Conservation (phyloP, 2,329 filamentous ascomycete genomes). For the Purpureocillium lavendulum region DNA sequence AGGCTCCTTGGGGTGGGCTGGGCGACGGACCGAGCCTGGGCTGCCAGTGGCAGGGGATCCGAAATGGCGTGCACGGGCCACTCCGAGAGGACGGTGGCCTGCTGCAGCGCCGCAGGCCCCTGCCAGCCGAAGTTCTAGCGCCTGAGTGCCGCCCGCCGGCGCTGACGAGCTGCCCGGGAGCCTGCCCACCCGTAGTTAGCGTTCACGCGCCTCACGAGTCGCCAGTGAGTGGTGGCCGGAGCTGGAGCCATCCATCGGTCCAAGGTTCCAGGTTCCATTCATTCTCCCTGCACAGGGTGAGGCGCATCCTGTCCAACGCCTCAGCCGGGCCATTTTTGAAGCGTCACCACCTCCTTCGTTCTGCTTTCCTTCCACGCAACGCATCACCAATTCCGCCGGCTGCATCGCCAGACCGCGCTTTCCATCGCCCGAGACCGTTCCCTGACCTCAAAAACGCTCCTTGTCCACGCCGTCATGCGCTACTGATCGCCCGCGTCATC, state of each 20-base stretch:
- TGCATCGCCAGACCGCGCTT: background rate
- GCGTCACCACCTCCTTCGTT: background rate
- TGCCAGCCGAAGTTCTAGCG: background rate
- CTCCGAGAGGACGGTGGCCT: too few relatives aligned
- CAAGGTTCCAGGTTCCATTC: too few relatives aligned
- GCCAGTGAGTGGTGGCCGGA: too few relatives aligned
- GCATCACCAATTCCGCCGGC: background rate
- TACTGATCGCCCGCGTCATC: conserved; percentile 7
- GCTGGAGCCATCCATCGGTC: too few relatives aligned
- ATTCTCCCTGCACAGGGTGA: conserved; percentile 2
- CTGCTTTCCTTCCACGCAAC: background rate
- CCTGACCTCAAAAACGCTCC: background rate
- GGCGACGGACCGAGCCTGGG: conserved; percentile 5
- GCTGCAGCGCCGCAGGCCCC: background rate
- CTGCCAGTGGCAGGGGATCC: too few relatives aligned
- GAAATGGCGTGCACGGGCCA: conserved; percentile 5
- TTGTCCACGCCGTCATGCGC: conserved; percentile 9
- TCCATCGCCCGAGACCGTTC: background rate
- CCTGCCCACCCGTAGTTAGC: too few relatives aligned
- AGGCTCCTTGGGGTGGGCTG: background rate
- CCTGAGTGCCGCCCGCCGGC: too few relatives aligned
- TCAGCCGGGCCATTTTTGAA: background rate
- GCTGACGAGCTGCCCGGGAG: too few relatives aligned
- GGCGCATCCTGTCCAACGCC: too few relatives aligned
- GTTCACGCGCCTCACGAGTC: too few relatives aligned